Evolutionary conservation across 2,329 filamentous ascomycete species (phyloP).

Genomic region (Dothidotthia symphoricarpi): DNA sequence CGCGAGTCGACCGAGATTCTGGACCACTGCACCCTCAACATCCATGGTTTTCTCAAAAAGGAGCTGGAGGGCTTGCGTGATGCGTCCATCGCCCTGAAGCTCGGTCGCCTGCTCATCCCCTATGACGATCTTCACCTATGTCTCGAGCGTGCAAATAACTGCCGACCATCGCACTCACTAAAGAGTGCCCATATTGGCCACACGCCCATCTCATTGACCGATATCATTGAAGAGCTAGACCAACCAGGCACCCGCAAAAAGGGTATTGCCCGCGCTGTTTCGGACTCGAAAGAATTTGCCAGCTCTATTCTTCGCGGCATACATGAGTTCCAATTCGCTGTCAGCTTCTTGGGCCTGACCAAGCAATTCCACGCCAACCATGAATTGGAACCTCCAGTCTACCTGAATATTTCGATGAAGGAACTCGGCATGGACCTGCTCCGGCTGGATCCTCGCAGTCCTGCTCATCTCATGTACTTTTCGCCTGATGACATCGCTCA

Average conservation of each 20-base stretch:
- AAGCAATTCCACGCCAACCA: conserved; percentile 71
- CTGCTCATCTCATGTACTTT: conserved; percentile 98
- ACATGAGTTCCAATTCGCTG: conserved; percentile 92
- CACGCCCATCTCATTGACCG: conserved; percentile 64
- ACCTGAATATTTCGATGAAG: conserved; percentile 89
- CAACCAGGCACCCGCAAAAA: conserved; percentile 65
- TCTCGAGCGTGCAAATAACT: conserved; percentile 53
- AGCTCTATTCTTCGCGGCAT: conserved; percentile 88
- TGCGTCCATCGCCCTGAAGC: conserved; percentile 83
- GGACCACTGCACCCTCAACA: conserved; percentile 82
- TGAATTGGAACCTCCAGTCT: conserved; percentile 66
- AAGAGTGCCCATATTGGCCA: conserved; percentile 29
- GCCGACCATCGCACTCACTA: conserved; percentile 33
- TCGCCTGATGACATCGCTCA: conserved; percentile 89
- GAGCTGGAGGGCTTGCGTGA: conserved; percentile 84
- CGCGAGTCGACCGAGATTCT: conserved; percentile 82
- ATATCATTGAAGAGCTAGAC: conserved; percentile 73
- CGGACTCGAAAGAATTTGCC: conserved; percentile 88
- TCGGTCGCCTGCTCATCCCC: conserved; percentile 85
- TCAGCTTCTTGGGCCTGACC: conserved; percentile 85
- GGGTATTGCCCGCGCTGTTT: conserved; percentile 75
- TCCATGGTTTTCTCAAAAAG: conserved; percentile 87
- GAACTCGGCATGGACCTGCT: conserved; percentile 93
- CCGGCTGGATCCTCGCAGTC: conserved; percentile 85
- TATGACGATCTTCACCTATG: conserved; percentile 78